phyloP scores from a whole-genome alignment of 345 rosid genomes.

The Eutrema japonicum region DNA sequence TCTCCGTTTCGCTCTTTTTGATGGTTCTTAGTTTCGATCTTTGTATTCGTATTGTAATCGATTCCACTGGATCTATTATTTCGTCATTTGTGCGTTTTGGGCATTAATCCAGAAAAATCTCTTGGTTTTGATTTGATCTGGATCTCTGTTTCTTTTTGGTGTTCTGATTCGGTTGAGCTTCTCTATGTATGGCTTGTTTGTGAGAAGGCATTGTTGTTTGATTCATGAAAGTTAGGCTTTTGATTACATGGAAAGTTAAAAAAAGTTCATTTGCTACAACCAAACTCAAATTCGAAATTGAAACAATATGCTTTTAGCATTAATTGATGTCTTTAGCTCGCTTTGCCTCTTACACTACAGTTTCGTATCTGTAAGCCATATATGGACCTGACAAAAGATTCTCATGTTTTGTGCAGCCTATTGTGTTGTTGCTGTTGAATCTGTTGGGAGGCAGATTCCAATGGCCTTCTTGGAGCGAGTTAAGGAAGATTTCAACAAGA shows the following conservation, averaged over 20 bases:
- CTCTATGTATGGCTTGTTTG: not conserved
- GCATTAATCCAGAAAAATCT: not conserved
- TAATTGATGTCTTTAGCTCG: not conserved
- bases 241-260: not conserved
- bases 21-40: not conserved
- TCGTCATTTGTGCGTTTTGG: not conserved
- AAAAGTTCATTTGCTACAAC: not conserved
- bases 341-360: not conserved
- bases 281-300: not conserved
- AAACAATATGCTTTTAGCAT: not conserved
- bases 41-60: slow-evolving; percentile 11
- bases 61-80: slow-evolving; percentile 4
- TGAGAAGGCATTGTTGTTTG: not conserved
- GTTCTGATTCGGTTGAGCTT: not conserved
- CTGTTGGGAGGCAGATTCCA: slow-evolving; percentile 88
- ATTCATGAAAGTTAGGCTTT: not conserved
- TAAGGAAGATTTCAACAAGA: slow-evolving; percentile 79
- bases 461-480: slow-evolving; percentile 85
- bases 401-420: slow-evolving; percentile 57
- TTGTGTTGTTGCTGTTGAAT: slow-evolving; percentile 88
- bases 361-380: not conserved
- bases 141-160: not conserved
- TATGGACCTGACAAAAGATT: not conserved
- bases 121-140: not conserved
- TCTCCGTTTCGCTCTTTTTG: not conserved